A percentile compares a stretch with the other conserved stretches of the same genome.
Evolutionary conservation across 1,284 basidiomycete species (phyloP).

Genomic region (Moniliella sp.): DNA sequence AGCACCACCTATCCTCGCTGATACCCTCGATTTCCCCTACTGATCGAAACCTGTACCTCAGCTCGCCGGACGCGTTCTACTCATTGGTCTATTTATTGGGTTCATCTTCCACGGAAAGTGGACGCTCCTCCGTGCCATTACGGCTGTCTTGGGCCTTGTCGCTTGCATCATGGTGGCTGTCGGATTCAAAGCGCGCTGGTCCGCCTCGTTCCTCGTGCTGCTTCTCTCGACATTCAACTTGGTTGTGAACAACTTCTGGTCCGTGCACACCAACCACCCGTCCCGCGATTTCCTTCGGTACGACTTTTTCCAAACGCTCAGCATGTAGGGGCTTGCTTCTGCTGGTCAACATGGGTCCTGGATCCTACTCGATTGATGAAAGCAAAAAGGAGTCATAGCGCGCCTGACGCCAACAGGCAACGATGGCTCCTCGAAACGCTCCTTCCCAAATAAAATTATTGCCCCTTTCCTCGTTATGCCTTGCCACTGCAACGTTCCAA

Average conservation of each 20-base stretch:
- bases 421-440: no score
- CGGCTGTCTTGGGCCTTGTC: slow-evolving; percentile 45
- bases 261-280: slow-evolving; percentile 66
- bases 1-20: slow-evolving; percentile 64
- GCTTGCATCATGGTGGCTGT: slow-evolving; percentile 91
- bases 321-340: slow-evolving; percentile 85
- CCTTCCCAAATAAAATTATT: no score
- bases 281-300: slow-evolving; percentile 76
- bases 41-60: slow-evolving; percentile 82
- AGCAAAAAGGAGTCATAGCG: slow-evolving; percentile 64
- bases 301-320: slow-evolving; percentile 38
- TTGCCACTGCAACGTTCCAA: no score
- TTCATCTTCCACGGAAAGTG: slow-evolving; percentile 85
- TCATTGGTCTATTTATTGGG: slow-evolving; percentile 96
- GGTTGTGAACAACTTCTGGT: slow-evolving; percentile 96
- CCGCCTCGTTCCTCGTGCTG: slow-evolving; percentile 82
- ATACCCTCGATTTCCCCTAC: slow-evolving; percentile 67
- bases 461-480: no score
- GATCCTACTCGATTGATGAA: slow-evolving; percentile 89
- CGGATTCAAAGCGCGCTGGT: slow-evolving; percentile 98
- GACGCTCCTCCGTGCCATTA: slow-evolving; percentile 60
- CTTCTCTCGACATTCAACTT: slow-evolving; percentile 78
- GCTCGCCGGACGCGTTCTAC: slow-evolving; percentile 78
- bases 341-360: slow-evolving; percentile 91
- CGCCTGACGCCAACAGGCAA: no score